A percentile compares a stretch with the other conserved stretches of the same genome.
Evolutionary conservation across 495 filamentous ascomycete genomes (phyloP).

Genomic region (Podospora didyma): DNA sequence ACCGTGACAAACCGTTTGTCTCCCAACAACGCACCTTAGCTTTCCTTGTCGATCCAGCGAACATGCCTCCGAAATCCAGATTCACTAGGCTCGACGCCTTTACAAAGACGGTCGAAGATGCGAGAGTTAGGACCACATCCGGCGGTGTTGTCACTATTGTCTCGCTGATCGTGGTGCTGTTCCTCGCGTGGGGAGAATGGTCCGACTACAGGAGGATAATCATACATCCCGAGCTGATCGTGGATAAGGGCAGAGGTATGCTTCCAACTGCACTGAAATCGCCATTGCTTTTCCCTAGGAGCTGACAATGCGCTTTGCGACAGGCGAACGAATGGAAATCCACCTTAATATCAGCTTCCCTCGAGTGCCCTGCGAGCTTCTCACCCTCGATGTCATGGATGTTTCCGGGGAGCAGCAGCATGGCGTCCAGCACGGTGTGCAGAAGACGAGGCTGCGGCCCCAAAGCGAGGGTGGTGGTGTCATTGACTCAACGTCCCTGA

Average conservation of each 20-base stretch:
- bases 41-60: constrained; percentile 1
- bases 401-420: constrained; percentile 94
- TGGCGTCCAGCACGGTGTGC: constrained; percentile 87
- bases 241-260: constrained; percentile 91
- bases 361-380: constrained; percentile 85
- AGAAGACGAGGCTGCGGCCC: constrained; percentile 76
- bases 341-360: constrained; percentile 98
- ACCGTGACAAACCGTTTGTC: neutral
- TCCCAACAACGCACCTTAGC: neutral
- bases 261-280: neutral
- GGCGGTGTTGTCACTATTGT: constrained; percentile 92
- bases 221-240: constrained; percentile 87
- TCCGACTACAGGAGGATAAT: constrained; percentile 81
- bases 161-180: constrained; percentile 81
- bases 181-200: constrained; percentile 94
- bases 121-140: constrained; percentile 92
- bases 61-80: constrained; percentile 68
- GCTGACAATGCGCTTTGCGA: constrained; percentile 11
- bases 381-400: constrained; percentile 98
- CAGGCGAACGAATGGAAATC: constrained; percentile 97
- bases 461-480: constrained; percentile 70
- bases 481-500: constrained; percentile 67
- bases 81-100: constrained; percentile 97
- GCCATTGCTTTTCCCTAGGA: neutral
- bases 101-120: constrained; percentile 98